Percentiles rank a stretch among this genome's conserved stretches.
These are phyloP conservation scores for Naganishia antarctica DNA, from an alignment of 768 basidiomycete species.

Conservation along the genomic window DNA sequence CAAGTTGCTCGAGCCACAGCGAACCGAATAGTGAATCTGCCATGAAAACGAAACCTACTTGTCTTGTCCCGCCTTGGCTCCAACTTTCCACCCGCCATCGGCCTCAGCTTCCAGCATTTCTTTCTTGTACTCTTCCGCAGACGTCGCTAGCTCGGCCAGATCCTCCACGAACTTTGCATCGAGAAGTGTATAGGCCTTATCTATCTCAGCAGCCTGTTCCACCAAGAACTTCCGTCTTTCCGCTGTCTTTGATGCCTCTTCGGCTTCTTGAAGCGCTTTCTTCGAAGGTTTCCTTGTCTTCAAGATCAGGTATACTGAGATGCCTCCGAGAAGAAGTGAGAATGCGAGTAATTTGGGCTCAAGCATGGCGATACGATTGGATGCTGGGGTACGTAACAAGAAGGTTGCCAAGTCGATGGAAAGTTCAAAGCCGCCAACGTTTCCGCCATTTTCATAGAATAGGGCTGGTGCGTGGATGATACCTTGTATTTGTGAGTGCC, in stretches of 20 bases:
- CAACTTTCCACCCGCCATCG: neutral
- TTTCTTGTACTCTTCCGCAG: slow-evolving; percentile 41
- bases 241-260: slow-evolving; percentile 29
- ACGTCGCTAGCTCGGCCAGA: slow-evolving; percentile 36
- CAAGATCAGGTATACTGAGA: slow-evolving; percentile 8
- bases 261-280: neutral
- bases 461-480: no score
- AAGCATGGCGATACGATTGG: neutral
- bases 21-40: no score
- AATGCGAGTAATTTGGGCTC: slow-evolving; percentile 6
- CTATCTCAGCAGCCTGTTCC: slow-evolving; percentile 51
- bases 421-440: no score
- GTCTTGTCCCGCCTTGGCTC: neutral
- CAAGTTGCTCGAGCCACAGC: no score
- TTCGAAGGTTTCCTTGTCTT: neutral
- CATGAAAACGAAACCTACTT: neutral
- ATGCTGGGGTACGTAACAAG: neutral
- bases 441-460: no score
- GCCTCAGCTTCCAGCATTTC: slow-evolving; percentile 42
- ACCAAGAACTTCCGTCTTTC: slow-evolving; percentile 51
- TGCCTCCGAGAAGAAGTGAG: neutral
- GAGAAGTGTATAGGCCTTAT: slow-evolving; percentile 51
- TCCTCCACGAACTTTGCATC: slow-evolving; percentile 37
- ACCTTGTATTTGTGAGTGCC: no score
- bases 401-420: no score